These are phyloP conservation scores for Cordyceps tenuipes DNA, from an alignment of 2,329 filamentous ascomycete genomes.

Conservation along the genomic window DNA sequence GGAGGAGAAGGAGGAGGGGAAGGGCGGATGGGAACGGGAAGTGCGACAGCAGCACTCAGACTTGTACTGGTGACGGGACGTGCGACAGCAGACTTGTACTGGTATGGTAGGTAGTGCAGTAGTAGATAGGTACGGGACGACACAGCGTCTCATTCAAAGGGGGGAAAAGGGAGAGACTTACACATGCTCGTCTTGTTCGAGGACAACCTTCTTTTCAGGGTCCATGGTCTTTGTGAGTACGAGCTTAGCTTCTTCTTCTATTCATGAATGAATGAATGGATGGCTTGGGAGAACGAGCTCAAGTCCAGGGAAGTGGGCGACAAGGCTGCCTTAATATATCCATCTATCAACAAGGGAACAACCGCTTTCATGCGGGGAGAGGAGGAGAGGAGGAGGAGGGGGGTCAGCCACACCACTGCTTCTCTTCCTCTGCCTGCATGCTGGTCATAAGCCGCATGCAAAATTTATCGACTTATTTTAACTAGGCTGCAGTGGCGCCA, in stretches of 20 bases:
- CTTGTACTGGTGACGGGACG: not conserved
- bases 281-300: not conserved
- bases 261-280: too few relatives aligned
- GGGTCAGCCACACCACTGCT: not conserved
- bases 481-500: not conserved
- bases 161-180: too few relatives aligned
- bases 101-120: too few relatives aligned
- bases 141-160: not conserved
- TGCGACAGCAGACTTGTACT: not conserved
- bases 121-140: not conserved
- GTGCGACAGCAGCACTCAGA: too few relatives aligned
- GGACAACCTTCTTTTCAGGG: slow-evolving; percentile 8
- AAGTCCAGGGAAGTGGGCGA: not conserved
- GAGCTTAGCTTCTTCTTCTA: not conserved
- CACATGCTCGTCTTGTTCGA: too few relatives aligned
- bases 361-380: not conserved
- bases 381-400: too few relatives aligned
- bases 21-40: not conserved
- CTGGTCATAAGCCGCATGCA: not conserved
- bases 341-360: not conserved
- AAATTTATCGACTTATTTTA: not conserved
- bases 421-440: not conserved
- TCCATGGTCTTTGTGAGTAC: not conserved
- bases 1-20: too few relatives aligned
- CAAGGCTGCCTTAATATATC: not conserved